Base-by-base conservation (phyloP, 371 early-diverging fungal species). In the Mortierella sp. region DNA sequence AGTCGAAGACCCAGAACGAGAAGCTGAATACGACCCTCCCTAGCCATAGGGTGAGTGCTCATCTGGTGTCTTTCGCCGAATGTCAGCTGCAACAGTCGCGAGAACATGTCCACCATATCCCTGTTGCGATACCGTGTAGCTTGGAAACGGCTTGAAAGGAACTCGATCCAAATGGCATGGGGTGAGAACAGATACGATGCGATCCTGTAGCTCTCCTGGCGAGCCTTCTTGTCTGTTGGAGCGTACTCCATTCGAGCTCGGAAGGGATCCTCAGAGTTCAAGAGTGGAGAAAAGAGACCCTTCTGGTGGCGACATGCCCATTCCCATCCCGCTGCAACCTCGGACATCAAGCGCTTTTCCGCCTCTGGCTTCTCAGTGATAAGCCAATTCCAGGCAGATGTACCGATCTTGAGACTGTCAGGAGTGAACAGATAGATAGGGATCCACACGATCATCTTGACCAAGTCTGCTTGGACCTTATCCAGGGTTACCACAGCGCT, bases 231-330 rank as follows among this genome's bases (percentile, higher is more conserved):
- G 61, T 92, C 91, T 0, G 96, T 92, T 1, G 97, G 95, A 1
- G 92, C 87, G 71, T 98, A 96, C 16, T 92, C 91, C 94, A 98
- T 95, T 56, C 88, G 90, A 57, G 85, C 85, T 10, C 88, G 87
- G 81, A 98, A 96, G 3, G 97, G 96, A 70, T 92, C 89, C 45
- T 83, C 83, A 10, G 78, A 82, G 67, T 88, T 81, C 21, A 88
- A 53, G 12, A 70, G 57, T 16, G 84, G 65, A 8, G 88, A 88
- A 61, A 92, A 94, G 31, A 94, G 57, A 4, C 98, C 98, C 55
- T 89, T 89, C 37, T 88, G 82, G 44, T 92, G 86, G 40, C 86
- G 79, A 24, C 89, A 85, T 14, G 91, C 87, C 86, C 90, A 92
- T 29, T 86, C 86, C 98, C 98, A 98, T 31, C 91, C 87, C 2